Percentiles rank a stretch among this genome's conserved stretches.
phyloP scores from a whole-genome alignment of 257 asterid genomes.

The Solanum microdontum region DNA sequence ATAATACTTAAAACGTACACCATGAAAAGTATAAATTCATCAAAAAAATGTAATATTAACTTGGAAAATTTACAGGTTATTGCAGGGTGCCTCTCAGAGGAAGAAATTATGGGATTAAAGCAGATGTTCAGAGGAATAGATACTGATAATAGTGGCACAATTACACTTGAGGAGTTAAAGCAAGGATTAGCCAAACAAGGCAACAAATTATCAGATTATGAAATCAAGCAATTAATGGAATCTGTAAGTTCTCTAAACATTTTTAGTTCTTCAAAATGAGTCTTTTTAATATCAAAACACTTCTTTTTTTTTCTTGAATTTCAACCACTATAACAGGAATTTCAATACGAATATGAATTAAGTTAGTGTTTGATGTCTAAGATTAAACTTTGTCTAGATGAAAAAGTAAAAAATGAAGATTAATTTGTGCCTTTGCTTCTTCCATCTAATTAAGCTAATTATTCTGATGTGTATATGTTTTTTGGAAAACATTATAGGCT shows the following conservation, averaged over 20 bases:
- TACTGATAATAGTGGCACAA: constrained; percentile 52
- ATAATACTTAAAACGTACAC: neutral
- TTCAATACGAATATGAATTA: neutral
- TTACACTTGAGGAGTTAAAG: constrained; percentile 58
- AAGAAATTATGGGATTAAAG: constrained; percentile 56
- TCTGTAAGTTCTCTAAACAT: constrained; percentile 26
- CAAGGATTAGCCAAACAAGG: constrained; percentile 54
- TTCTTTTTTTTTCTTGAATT: neutral
- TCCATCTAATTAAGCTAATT: neutral
- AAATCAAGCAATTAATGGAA: constrained; percentile 55
- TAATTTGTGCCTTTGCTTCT: neutral
- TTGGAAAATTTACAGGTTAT: constrained; percentile 26
- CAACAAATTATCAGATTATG: constrained; percentile 46
- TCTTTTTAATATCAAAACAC: neutral
- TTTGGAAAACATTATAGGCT: constrained; percentile 15
- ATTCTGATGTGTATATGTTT: neutral
- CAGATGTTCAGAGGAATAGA: constrained; percentile 66
- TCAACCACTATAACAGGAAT: neutral
- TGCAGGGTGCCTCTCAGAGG: constrained; percentile 59
- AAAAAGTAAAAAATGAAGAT: neutral
- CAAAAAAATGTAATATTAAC: neutral
- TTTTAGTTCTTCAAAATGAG: neutral
- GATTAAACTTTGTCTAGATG: neutral
- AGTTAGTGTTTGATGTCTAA: neutral
- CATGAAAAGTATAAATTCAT: neutral